Percentiles rank a stretch among this genome's conserved stretches.
phyloP scores from a whole-genome alignment of 805 yeast species.

The Cyberlindnera euphorbiae region DNA sequence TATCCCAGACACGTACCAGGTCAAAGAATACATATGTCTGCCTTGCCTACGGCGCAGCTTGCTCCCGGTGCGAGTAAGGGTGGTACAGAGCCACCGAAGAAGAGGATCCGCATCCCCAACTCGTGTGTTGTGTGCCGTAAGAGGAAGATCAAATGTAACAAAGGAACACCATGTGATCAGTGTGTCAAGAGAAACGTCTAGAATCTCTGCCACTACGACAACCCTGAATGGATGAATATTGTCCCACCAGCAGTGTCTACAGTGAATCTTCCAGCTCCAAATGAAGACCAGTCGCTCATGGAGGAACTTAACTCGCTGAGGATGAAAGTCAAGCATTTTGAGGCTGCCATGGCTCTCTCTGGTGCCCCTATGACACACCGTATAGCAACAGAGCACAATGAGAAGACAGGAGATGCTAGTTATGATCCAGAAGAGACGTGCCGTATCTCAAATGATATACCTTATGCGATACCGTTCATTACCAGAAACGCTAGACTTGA shows the following conservation, averaged over 20 bases:
- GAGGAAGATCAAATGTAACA: constrained; percentile 43
- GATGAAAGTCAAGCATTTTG: constrained; percentile 2
- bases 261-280: too few relatives aligned
- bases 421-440: constrained; percentile 32
- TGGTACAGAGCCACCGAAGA: not conserved
- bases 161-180: constrained; percentile 44
- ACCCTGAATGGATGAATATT: constrained; percentile 11
- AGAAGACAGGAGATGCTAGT: not conserved
- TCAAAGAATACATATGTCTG: too few relatives aligned
- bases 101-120: constrained; percentile 34
- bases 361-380: too few relatives aligned
- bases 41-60: too few relatives aligned
- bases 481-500: constrained; percentile 36
- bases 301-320: constrained; percentile 1
- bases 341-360: not conserved
- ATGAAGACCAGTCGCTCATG: not conserved
- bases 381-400: too few relatives aligned
- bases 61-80: too few relatives aligned
- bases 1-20: too few relatives aligned
- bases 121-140: constrained; percentile 43
- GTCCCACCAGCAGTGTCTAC: too few relatives aligned
- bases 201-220: constrained; percentile 9
- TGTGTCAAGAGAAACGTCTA: constrained; percentile 51
- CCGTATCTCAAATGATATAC: constrained; percentile 38
- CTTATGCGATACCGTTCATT: constrained; percentile 29